Percentiles rank a stretch among this genome's conserved stretches.
Evolutionary conservation across 1,284 basidiomycete genomes (phyloP).

Genomic region (Kalmanozyma brasiliensis): DNA sequence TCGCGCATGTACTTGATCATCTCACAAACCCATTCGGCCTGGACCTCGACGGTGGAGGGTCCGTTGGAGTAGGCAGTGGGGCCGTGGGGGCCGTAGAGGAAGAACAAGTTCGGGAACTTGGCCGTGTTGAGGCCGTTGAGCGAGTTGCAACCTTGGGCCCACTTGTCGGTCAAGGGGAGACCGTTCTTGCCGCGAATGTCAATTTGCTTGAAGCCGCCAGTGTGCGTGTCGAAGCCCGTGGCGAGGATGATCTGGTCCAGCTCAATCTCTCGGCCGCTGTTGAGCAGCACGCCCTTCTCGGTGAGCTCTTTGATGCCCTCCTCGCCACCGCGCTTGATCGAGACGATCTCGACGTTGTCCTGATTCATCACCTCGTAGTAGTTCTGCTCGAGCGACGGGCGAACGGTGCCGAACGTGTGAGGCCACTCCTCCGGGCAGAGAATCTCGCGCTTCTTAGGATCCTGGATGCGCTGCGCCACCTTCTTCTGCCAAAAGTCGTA

Average conservation of each 20-base stretch:
- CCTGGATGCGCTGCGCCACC: constrained; percentile 39
- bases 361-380: constrained; percentile 70
- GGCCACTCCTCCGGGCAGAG: constrained; percentile 51
- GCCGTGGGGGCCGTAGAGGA: constrained; percentile 56
- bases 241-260: constrained; percentile 64
- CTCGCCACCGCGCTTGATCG: constrained; percentile 64
- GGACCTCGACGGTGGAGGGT: constrained; percentile 49
- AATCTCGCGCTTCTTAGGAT: constrained; percentile 55
- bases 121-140: constrained; percentile 50
- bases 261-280: constrained; percentile 69
- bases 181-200: constrained; percentile 51
- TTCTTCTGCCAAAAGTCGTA: constrained; percentile 60
- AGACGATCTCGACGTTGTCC: constrained; percentile 72
- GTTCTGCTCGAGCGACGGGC: constrained; percentile 53
- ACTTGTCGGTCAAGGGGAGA: constrained; percentile 48
- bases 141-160: constrained; percentile 52
- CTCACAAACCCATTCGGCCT: constrained; percentile 48
- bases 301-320: constrained; percentile 70
- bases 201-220: constrained; percentile 56
- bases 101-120: constrained; percentile 58
- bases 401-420: constrained; percentile 56
- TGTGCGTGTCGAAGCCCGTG: constrained; percentile 66
- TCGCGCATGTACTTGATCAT: constrained; percentile 47
- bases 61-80: constrained; percentile 50
- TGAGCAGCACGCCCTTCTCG: constrained; percentile 71